phyloP scores from a whole-genome alignment of 345 rosid species.

The Arabis alpina region DNA sequence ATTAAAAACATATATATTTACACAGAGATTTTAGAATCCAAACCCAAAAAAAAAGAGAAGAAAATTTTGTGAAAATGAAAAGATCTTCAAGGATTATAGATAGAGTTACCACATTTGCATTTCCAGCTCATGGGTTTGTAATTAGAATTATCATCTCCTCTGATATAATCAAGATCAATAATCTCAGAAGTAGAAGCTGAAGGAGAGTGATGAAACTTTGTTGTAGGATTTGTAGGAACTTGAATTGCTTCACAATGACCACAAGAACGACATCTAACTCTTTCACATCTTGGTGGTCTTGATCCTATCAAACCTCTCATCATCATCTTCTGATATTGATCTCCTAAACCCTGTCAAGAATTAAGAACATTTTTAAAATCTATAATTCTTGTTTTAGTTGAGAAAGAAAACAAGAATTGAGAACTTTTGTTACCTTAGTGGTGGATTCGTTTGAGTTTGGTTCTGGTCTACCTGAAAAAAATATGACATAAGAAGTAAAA shows the following conservation, averaged over 20 bases:
- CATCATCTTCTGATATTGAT: conserved; percentile 40
- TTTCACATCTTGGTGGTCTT: conserved; percentile 85
- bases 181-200: conserved; percentile 33
- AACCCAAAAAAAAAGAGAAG: not conserved
- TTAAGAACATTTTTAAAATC: not conserved
- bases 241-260: conserved; percentile 87
- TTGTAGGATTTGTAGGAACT: conserved; percentile 79
- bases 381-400: not conserved
- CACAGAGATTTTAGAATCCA: conserved; percentile 19
- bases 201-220: conserved; percentile 31
- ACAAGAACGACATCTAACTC: conserved; percentile 72
- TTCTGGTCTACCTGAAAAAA: conserved; percentile 61
- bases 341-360: conserved; percentile 14
- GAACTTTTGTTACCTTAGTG: conserved; percentile 49
- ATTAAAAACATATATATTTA: conserved; percentile 37
- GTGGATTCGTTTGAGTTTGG: conserved; percentile 39
- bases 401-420: not conserved
- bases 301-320: conserved; percentile 81
- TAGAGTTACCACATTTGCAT: conserved; percentile 90
- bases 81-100: conserved; percentile 68
- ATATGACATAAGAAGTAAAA: conserved; percentile 23
- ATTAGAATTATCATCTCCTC: conserved; percentile 68
- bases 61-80: not conserved
- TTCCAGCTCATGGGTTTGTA: conserved; percentile 98
- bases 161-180: conserved; percentile 49